A percentile compares a stretch with the other conserved stretches of the same genome.
Evolutionary conservation across 768 basidiomycete species (phyloP).

Genomic region (Suillus decipiens): DNA sequence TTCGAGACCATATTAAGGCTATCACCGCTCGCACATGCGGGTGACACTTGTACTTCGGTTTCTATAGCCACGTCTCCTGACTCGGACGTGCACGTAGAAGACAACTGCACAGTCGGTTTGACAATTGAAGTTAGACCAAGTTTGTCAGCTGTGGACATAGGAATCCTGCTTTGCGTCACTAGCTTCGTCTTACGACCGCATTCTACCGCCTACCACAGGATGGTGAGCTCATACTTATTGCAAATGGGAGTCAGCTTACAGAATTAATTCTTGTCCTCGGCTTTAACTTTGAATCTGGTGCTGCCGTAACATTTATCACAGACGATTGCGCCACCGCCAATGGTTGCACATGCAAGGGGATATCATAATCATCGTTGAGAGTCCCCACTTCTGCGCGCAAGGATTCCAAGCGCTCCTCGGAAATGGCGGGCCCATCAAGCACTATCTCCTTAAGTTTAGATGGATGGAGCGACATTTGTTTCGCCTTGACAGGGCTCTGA

Average conservation of each 20-base stretch:
- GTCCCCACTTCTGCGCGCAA: conserved; percentile 21
- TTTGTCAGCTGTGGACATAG: conserved; percentile 20
- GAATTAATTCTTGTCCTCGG: conserved; percentile 27
- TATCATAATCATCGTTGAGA: conserved; percentile 17
- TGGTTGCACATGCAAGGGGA: conserved; percentile 10
- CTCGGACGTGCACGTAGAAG: conserved; percentile 15
- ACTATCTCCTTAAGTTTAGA: conserved; percentile 8
- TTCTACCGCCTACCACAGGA: conserved; percentile 20
- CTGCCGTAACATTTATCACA: conserved; percentile 7
- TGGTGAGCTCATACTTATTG: conserved; percentile 19
- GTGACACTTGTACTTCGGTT: conserved; percentile 20
- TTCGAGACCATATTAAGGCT: conserved; percentile 27
- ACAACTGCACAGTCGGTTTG: conserved; percentile 15
- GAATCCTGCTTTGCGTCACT: conserved; percentile 16
- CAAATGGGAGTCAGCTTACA: conserved; percentile 22
- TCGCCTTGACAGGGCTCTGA: conserved; percentile 19
- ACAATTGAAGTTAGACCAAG: conserved; percentile 12
- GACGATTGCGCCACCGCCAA: neutral
- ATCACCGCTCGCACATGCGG: conserved; percentile 29
- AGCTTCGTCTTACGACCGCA: conserved; percentile 23
- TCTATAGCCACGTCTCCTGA: conserved; percentile 19
- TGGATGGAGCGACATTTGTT: conserved; percentile 7
- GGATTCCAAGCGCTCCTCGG: conserved; percentile 30
- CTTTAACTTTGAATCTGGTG: conserved; percentile 22
- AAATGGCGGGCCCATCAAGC: conserved; percentile 17